phyloP scores from a whole-genome alignment of 257 asterid genomes.

The Leptodermis oblonga region DNA sequence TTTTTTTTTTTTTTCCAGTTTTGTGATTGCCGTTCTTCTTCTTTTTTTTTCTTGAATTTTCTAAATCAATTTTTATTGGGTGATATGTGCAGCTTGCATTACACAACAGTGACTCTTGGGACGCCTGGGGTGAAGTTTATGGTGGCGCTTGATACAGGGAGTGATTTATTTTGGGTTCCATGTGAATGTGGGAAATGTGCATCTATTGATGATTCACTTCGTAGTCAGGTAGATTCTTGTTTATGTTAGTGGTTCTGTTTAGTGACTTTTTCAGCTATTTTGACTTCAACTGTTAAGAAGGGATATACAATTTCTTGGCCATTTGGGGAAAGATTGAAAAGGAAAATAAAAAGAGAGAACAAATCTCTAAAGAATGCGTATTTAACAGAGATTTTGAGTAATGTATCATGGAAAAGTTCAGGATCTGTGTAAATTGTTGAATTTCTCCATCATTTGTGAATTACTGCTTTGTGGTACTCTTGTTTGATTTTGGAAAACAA shows the following conservation, averaged over 20 bases:
- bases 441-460: background rate
- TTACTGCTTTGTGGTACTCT: background rate
- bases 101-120: constrained; percentile 71
- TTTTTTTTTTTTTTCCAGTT: background rate
- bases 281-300: background rate
- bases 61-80: constrained; percentile 12
- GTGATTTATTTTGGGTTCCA: constrained; percentile 87
- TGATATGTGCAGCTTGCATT: constrained; percentile 60
- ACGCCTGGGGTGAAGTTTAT: constrained; percentile 72
- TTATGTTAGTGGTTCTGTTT: background rate
- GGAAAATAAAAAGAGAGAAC: background rate
- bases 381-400: background rate
- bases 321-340: background rate
- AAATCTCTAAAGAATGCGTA: background rate
- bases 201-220: constrained; percentile 47
- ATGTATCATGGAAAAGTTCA: background rate
- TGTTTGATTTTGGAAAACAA: background rate
- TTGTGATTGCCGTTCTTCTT: background rate
- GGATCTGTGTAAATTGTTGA: background rate
- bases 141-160: constrained; percentile 94
- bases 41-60: constrained; percentile 3
- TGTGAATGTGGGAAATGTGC: constrained; percentile 64
- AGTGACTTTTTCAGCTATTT: background rate
- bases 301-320: background rate
- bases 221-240: constrained; percentile 39